Evolutionary conservation across 2,329 filamentous ascomycete genomes (phyloP).

Genomic region (Chaetomium strumarium): DNA sequence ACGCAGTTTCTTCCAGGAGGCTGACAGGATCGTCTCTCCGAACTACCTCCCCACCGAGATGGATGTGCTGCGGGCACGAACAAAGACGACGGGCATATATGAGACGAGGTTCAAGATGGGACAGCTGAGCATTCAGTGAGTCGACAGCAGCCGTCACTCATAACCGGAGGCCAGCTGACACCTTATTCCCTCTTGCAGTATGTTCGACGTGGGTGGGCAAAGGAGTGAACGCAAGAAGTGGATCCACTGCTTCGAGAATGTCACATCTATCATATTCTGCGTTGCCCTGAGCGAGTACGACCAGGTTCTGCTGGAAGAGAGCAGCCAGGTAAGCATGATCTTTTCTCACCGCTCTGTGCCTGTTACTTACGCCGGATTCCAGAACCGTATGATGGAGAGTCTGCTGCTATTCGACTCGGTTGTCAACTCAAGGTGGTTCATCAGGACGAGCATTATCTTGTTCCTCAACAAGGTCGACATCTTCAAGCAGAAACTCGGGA

Average conservation of each 20-base stretch:
- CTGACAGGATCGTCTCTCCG: constrained; percentile 70
- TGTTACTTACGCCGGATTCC: constrained; percentile 15
- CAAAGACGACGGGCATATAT: constrained; percentile 98
- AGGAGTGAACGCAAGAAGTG: constrained; percentile 98
- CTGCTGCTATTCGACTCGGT: constrained; percentile 95
- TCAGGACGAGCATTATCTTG: constrained; percentile 96
- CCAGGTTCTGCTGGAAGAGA: constrained; percentile 92
- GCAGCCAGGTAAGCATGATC: constrained; percentile 69
- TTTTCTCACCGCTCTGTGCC: background rate
- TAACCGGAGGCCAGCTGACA: background rate
- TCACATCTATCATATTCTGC: constrained; percentile 99
- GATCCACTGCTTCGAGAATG: constrained; percentile 99
- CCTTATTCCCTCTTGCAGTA: constrained; percentile 50
- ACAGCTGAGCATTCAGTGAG: constrained; percentile 96
- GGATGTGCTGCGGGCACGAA: constrained; percentile 90
- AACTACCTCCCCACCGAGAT: constrained; percentile 92
- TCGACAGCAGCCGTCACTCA: constrained; percentile 13
- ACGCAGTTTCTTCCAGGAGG: constrained; percentile 92
- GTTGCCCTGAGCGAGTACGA: constrained; percentile 98
- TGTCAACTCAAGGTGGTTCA: constrained; percentile 98
- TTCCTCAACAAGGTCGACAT: constrained; percentile 99
- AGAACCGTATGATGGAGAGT: constrained; percentile 99
- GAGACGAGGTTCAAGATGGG: constrained; percentile 99
- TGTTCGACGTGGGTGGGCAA: constrained; percentile 98
- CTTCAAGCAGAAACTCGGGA: constrained; percentile 87